Evolutionary conservation across 306 rosid species (phyloP), one percentile per base, ranked within the genome.

Genomic region (Dalbergia oliveri): DNA sequence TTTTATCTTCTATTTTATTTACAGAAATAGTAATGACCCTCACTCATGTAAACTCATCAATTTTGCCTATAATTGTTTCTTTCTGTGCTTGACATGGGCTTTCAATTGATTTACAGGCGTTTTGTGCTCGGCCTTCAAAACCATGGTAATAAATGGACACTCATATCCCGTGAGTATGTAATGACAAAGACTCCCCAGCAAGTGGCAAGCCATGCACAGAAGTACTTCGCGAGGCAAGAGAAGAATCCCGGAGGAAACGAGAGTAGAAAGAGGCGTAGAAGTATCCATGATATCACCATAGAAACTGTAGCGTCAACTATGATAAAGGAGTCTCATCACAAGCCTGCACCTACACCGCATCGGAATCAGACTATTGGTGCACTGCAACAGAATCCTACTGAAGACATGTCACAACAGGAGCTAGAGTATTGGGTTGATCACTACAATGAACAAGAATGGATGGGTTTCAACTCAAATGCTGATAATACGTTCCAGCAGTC

Each of bases 211-310:
- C 87, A 84, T 79, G 84, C 87, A 73, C 87, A 93, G 81, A 93
- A 93, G 80, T 93, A 93, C 85, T 87, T 61, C 53, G 82, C 84
- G 75, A 93, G 94, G 81, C 96, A 91, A 81, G 12, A 47, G 12
- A 88, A 85, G 64, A 83, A 43, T 19, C 69, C 87, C 0, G 92
- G 89, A 61, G 89, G 69, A 61, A 91, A 88, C 67, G 88, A 88
- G 14, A 81, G 16, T 44, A 93, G 81, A 61, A 88, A 13, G 14
- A 47, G 90, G 66, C 81, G 97, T 50, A 85, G 88, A 8, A 91
- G 97, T 84, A 91, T 93, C 73, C 96, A 91, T 75, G 97, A 92
- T 54, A 90, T 90, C 47, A 90, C 91, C 2, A 83, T 86, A 54
- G 86, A 74, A 31, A 16, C 86, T 15, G 21, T 79, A 8, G 31